phyloP scores from a whole-genome alignment of 441 rosid genomes.

The Metrosideros polymorpha region DNA sequence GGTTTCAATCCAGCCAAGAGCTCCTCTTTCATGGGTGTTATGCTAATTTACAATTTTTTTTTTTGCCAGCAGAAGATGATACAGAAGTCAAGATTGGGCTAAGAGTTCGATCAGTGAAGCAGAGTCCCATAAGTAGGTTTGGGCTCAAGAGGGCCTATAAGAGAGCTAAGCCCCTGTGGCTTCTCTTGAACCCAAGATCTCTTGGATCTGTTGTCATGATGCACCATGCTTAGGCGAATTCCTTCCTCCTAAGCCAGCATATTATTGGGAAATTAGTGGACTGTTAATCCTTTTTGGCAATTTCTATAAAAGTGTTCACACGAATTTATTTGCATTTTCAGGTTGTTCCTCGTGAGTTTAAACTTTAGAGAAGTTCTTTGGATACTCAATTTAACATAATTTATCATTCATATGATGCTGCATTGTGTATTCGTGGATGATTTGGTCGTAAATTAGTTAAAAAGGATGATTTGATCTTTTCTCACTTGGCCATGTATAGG shows the following conservation, averaged over 20 bases:
- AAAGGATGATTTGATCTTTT: rapidly evolving
- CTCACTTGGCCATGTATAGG: background rate
- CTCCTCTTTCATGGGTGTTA: background rate
- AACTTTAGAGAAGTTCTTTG: background rate
- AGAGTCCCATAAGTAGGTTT: background rate
- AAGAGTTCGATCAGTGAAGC: background rate
- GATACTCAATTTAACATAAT: background rate
- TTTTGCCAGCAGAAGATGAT: background rate
- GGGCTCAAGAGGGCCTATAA: background rate
- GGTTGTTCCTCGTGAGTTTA: background rate
- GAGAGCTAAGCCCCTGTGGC: background rate
- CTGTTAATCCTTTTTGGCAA: background rate
- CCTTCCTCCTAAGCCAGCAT: background rate
- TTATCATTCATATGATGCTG: background rate
- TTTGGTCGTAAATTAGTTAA: rapidly evolving
- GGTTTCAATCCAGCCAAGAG: background rate
- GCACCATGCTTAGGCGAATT: background rate
- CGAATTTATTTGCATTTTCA: background rate
- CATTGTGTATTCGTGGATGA: background rate
- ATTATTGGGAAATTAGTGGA: background rate
- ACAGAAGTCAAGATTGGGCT: background rate
- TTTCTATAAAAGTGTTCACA: background rate
- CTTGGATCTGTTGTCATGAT: background rate
- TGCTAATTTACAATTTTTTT: background rate
- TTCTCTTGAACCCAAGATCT: background rate